Evolutionary conservation across 2,329 filamentous ascomycete genomes (phyloP).

Genomic region (Arthrobotrys sphaeroides): DNA sequence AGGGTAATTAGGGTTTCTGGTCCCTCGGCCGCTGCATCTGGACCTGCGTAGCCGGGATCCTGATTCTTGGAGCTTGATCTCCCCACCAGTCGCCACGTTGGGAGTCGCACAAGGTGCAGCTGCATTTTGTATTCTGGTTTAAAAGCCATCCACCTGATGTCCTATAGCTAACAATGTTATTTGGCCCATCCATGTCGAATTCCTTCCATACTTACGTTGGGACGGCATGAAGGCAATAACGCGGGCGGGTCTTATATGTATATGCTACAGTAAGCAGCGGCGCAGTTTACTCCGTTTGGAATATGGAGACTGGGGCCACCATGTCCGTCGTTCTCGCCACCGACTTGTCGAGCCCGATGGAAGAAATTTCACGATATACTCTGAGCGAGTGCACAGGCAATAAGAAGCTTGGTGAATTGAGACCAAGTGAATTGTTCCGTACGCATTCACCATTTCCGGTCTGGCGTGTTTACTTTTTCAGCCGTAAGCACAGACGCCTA

Average conservation of each 20-base stretch:
- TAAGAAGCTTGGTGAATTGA: background rate
- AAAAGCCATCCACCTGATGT: background rate
- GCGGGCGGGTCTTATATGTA: background rate
- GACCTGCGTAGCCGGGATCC: slow-evolving; percentile 25
- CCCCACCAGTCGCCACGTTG: background rate
- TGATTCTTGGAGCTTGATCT: background rate
- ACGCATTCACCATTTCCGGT: background rate
- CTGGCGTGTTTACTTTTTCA: background rate
- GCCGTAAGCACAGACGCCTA: slow-evolving; percentile 40
- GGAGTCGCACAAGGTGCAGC: background rate
- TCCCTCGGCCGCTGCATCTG: background rate
- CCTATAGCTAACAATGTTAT: background rate
- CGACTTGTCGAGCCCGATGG: background rate
- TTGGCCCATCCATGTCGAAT: background rate
- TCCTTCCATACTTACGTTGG: background rate
- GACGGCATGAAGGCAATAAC: background rate
- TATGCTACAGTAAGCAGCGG: background rate
- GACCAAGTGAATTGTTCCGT: background rate
- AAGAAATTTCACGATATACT: background rate
- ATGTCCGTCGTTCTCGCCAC: background rate
- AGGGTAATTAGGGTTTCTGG: slow-evolving; percentile 26
- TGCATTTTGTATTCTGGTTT: background rate
- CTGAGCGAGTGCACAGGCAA: background rate
- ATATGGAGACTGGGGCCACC: background rate
- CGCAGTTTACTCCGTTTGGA: background rate